Evolutionary conservation across 331 rosid species (phyloP).

Genomic region (Prunus yedoensis): DNA sequence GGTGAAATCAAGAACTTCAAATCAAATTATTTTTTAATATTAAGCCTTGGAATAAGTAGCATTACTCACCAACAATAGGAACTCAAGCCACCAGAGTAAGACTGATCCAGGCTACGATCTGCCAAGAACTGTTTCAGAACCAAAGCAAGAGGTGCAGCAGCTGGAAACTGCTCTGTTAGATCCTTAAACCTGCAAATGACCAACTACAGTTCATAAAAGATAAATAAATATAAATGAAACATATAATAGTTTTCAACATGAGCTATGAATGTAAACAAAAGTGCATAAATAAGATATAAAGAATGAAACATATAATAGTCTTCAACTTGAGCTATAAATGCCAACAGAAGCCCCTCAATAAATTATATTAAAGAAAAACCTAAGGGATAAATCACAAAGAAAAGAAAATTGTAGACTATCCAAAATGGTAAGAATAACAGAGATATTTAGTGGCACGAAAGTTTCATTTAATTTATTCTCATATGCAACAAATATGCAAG

Average conservation of each 20-base stretch:
- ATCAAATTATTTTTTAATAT: not conserved
- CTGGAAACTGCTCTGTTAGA: constrained; percentile 90
- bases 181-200: constrained; percentile 66
- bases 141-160: constrained; percentile 89
- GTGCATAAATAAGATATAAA: not conserved
- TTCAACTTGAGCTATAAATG: not conserved
- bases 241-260: not conserved
- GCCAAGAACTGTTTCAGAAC: constrained; percentile 90
- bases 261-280: not conserved
- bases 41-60: constrained; percentile 1
- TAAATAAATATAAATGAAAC: constrained; percentile 4
- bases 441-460: not conserved
- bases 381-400: too few species aligned
- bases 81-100: constrained; percentile 98
- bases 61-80: constrained; percentile 89
- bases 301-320: not conserved
- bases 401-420: too few species aligned
- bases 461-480: not conserved
- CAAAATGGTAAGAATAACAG: not conserved
- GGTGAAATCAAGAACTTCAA: not conserved
- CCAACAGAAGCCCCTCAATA: not conserved
- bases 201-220: constrained; percentile 26
- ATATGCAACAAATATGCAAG: not conserved
- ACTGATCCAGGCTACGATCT: constrained; percentile 94
- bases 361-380: not conserved